Conservation (phyloP, 345 rosid species). For the Ailanthus altissimus region DNA sequence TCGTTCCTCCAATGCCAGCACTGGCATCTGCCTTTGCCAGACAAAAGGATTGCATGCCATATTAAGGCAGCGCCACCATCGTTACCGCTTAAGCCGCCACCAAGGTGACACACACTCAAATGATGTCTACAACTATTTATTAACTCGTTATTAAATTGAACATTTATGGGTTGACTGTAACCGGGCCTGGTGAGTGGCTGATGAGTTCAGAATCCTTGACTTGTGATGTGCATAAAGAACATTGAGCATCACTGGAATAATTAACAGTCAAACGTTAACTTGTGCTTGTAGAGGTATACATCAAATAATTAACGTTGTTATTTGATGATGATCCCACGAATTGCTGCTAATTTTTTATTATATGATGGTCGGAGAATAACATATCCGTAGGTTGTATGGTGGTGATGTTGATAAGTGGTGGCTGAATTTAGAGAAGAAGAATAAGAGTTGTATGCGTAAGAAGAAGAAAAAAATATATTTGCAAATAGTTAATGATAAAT, state of each 20-base stretch:
- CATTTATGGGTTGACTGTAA: constrained; percentile 13
- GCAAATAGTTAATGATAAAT: too few relatives aligned
- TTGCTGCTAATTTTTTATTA: too few relatives aligned
- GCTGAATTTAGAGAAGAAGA: too few relatives aligned
- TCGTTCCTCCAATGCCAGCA: constrained; percentile 36
- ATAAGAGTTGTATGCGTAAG: too few relatives aligned
- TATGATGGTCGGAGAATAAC: too few relatives aligned
- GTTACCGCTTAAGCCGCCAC: constrained; percentile 28
- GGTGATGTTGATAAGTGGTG: too few relatives aligned
- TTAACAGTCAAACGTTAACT: background rate
- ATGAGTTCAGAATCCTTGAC: constrained; percentile 57
- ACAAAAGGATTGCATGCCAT: constrained; percentile 68
- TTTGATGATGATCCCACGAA: too few relatives aligned
- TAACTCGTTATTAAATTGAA: constrained; percentile 27
- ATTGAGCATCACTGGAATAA: constrained; percentile 56
- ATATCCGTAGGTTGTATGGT: too few relatives aligned
- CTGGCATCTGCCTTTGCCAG: constrained; percentile 26
- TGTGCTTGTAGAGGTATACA: constrained; percentile 15
- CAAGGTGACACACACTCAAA: constrained; percentile 35
- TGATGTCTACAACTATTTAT: constrained; percentile 40
- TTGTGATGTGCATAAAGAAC: constrained; percentile 61
- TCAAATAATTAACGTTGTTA: too few relatives aligned
- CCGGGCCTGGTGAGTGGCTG: constrained; percentile 41
- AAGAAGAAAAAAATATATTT: too few relatives aligned
- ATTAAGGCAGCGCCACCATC: constrained; percentile 48